Percentiles rank a stretch among this genome's conserved stretches.
These are phyloP conservation scores for Lasiodiplodia sp. DNA, from an alignment of 2,329 filamentous ascomycete genomes.

Conservation along the genomic window DNA sequence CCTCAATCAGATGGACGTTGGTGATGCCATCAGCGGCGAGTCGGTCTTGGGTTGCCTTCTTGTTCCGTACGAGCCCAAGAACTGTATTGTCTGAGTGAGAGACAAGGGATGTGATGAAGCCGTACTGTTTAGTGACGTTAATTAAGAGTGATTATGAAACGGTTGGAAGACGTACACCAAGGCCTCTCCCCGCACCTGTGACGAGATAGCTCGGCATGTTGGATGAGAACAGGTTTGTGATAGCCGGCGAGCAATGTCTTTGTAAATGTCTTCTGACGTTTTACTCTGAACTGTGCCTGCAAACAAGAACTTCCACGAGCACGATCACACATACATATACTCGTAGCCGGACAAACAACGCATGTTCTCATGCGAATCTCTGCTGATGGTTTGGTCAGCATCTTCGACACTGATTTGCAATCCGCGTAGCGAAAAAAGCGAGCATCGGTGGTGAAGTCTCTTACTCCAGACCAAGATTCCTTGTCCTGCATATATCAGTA, in stretches of 20 bases:
- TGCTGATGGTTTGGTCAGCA: not conserved
- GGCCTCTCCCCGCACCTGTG: slow-evolving; percentile 39
- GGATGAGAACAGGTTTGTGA: not conserved
- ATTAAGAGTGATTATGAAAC: not conserved
- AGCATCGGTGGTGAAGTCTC: not conserved
- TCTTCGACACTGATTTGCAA: not conserved
- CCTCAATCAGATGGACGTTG: slow-evolving; percentile 38
- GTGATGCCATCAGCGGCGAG: slow-evolving; percentile 49
- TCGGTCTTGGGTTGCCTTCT: slow-evolving; percentile 53
- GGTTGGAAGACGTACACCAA: slow-evolving; percentile 46
- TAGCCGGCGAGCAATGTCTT: not conserved
- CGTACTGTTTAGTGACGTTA: not conserved
- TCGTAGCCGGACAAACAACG: not conserved
- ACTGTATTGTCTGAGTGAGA: slow-evolving; percentile 42
- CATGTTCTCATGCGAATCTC: not conserved
- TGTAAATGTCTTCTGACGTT: not conserved
- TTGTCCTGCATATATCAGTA: not conserved
- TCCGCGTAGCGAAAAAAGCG: not conserved
- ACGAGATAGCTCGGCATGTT: slow-evolving; percentile 41
- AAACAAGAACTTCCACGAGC: not conserved
- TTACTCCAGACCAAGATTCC: not conserved
- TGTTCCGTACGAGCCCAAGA: slow-evolving; percentile 46
- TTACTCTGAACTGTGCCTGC: not conserved
- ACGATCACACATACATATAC: not conserved
- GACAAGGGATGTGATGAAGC: not conserved